Base-by-base conservation (phyloP, 306 rosid species). In the Herpetospermum pedunculosum region DNA sequence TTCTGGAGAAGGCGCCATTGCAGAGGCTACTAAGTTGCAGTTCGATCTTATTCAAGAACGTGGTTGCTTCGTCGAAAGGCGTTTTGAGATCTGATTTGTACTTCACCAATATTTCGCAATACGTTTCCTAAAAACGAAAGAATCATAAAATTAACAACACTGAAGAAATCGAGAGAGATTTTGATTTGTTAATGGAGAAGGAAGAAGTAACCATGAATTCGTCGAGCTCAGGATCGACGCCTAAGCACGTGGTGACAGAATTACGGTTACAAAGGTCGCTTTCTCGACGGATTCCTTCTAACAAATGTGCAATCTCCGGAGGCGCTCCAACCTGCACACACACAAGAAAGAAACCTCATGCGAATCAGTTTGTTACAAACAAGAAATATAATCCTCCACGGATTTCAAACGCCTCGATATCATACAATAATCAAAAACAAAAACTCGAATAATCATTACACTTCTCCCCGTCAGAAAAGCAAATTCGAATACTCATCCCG, bases 191-290 rank as follows among this genome's bases (percentile, higher is more conserved):
- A 2, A 18, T 10, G 60, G 75, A 83, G 92, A 89, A 46, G 6
- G 35, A 34, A 48, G n/a, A 21, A 63, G 84, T 92, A 7, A 92
- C 97, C 99, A 95, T 95, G 86, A 95, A 95, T 80, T 91, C 92
- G 68, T 95, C 99, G 71, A 95, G 97, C 88, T 91, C 99, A 88
- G 96, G 99, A 87, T 95, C 99, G 88, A 83, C 90, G 88, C 99
- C 96, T 52, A 80, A 76, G 84, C 96, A 88, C 92, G 96, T 88
- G 96, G 97, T 83, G 76, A 84, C 86, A 30, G 74, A 79, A 75
- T 87, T 85, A 23, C 80, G 65, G 83, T 86, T 87, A 68, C 78
- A 79, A 65, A 78, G 67, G 79, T 89, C 92, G 73, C 84, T 85
- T 83, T 89, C 90, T 80, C 79, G 79, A 50, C 86, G 88, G 88